These are phyloP conservation scores for Kluyveromyces starmeri DNA, from an alignment of 805 yeast genomes.

Conservation along the genomic window DNA sequence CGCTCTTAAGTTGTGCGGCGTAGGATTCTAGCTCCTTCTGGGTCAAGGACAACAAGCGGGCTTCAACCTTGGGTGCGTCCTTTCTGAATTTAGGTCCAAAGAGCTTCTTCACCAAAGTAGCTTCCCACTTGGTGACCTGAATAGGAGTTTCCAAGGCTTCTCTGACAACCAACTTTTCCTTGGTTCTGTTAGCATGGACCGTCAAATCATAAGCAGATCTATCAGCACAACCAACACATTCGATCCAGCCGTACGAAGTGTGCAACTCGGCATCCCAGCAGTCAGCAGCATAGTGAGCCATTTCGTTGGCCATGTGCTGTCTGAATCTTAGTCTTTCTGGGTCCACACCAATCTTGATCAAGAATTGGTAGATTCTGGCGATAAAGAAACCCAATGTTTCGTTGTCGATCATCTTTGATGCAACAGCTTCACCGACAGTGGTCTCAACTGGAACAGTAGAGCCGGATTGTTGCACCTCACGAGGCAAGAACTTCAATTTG, in stretches of 20 bases:
- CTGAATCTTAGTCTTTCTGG: constrained; percentile 80
- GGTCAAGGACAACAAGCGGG: constrained; percentile 63
- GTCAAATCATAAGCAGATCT: constrained; percentile 96
- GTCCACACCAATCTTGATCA: constrained; percentile 86
- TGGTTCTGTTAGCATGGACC: constrained; percentile 91
- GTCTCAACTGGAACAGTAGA: constrained; percentile 53
- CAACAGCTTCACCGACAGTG: constrained; percentile 87
- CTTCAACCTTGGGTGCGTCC: constrained; percentile 88
- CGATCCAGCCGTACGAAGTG: constrained; percentile 98
- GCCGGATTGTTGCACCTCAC: constrained; percentile 82
- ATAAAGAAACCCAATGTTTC: constrained; percentile 95
- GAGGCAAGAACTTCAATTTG: constrained; percentile 72
- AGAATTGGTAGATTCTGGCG: constrained; percentile 83
- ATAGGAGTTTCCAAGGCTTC: constrained; percentile 79
- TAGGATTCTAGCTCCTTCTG: constrained; percentile 79
- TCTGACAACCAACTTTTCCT: constrained; percentile 91
- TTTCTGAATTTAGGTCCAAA: constrained; percentile 97
- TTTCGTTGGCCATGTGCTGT: constrained; percentile 97
- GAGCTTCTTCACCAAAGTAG: constrained; percentile 84
- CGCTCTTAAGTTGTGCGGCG: constrained; percentile 52
- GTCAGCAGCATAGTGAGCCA: constrained; percentile 99
- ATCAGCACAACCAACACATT: constrained; percentile 99
- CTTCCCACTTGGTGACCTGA: constrained; percentile 73
- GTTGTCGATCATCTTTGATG: constrained; percentile 82
- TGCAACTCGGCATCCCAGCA: constrained; percentile 99